Percentiles rank a stretch among this genome's conserved stretches.
These are phyloP conservation scores for Phyllosticta paracitricarpa DNA, from an alignment of 2,329 filamentous ascomycete genomes.

Conservation along the genomic window DNA sequence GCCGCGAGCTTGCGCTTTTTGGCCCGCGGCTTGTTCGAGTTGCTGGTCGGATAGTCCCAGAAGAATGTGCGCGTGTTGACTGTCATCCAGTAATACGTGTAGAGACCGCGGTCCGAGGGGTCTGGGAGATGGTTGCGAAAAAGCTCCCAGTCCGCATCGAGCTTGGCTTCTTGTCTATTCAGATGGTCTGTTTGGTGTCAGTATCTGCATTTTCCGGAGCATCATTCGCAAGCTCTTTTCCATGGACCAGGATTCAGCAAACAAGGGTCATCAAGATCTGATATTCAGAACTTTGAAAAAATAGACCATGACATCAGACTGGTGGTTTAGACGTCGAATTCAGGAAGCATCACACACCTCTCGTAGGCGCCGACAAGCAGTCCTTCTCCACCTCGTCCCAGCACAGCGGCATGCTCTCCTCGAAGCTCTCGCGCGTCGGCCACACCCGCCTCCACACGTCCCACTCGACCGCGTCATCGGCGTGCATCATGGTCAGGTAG, in stretches of 20 bases:
- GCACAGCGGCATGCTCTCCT: conserved; percentile 45
- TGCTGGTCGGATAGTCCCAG: conserved; percentile 35
- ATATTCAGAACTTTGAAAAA: neutral
- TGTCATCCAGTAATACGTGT: conserved; percentile 50
- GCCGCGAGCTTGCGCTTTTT: conserved; percentile 31
- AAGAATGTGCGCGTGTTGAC: conserved; percentile 53
- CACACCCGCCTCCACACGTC: conserved; percentile 56
- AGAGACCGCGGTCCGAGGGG: conserved; percentile 25
- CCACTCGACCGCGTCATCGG: conserved; percentile 5
- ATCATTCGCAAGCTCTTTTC: neutral
- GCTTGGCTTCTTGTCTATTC: conserved; percentile 43
- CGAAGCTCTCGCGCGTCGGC: conserved; percentile 53
- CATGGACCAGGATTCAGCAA: neutral
- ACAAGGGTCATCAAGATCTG: neutral
- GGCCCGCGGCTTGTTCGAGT: conserved; percentile 32
- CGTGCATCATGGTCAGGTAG: conserved; percentile 45
- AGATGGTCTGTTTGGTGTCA: conserved; percentile 32
- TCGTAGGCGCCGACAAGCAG: conserved; percentile 28
- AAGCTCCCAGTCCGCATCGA: conserved; percentile 40
- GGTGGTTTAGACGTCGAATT: neutral
- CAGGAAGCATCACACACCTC: conserved; percentile 14
- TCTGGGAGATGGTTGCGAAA: conserved; percentile 35
- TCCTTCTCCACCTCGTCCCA: conserved; percentile 38
- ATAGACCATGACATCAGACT: neutral
- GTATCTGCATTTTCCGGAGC: neutral